phyloP scores from a whole-genome alignment of 495 filamentous ascomycete species.

The Hypoxylon fuscum region DNA sequence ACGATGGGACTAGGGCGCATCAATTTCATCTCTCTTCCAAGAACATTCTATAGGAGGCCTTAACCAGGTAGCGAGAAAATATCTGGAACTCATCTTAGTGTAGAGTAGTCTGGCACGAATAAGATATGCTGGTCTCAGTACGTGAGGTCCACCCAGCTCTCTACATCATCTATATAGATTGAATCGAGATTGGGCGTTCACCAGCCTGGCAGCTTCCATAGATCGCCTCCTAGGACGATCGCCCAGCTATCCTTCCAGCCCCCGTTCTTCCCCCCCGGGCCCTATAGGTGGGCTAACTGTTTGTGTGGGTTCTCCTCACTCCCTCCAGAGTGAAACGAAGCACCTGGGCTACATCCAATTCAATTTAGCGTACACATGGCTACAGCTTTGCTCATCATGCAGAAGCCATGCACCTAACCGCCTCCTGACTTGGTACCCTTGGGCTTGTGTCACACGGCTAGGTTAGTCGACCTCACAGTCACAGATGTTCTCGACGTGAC shows the following conservation, averaged over 20 bases:
- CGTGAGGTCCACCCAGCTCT: conserved; percentile 28
- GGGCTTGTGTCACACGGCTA: conserved; percentile 30
- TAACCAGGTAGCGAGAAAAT: not conserved
- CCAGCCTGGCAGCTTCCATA: conserved; percentile 25
- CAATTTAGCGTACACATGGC: conserved; percentile 39
- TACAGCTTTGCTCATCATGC: conserved; percentile 38
- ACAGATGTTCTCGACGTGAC: conserved; percentile 40
- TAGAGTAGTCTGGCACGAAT: conserved; percentile 14
- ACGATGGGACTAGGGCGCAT: not conserved
- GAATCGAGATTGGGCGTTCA: conserved; percentile 40
- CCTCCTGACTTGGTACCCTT: conserved; percentile 35
- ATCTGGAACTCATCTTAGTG: conserved; percentile 8
- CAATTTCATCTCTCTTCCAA: not conserved
- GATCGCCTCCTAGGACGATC: conserved; percentile 26
- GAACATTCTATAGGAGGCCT: not conserved
- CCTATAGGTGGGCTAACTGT: conserved; percentile 26
- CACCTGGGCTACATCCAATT: conserved; percentile 34
- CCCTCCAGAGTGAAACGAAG: conserved; percentile 38
- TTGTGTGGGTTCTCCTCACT: conserved; percentile 26
- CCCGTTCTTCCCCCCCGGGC: conserved; percentile 5
- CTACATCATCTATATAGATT: conserved; percentile 41
- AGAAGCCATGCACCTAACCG: conserved; percentile 38
- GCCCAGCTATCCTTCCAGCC: conserved; percentile 4
- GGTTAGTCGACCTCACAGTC: conserved; percentile 35
- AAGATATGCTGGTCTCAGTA: conserved; percentile 39